Evolutionary conservation across 805 yeast genomes (phyloP), one percentile per base, ranked within the genome.

Genomic region (Martiniozyma abietophila): DNA sequence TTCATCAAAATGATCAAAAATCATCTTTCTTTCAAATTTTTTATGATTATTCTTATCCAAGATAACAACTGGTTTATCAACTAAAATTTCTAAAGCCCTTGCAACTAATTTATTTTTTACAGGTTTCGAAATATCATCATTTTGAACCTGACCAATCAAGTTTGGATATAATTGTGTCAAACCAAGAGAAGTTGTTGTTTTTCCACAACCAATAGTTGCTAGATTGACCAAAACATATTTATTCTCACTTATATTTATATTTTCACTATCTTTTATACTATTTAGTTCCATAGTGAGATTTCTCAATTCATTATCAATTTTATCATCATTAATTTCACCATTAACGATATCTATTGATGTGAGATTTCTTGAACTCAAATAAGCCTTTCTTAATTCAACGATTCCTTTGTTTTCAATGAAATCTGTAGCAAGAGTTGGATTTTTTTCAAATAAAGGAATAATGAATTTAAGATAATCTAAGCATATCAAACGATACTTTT

Each of bases 181-280:
- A 0, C 88, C 76, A 23, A 72, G 51, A 5, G 82, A 73, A 0
- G 82, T 71, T 0, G 96, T 85, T 0, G 96, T 86, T 51, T 92
- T 92, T 6, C 98, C 98, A 56, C 96, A 84, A 0, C 97, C 97
- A 34, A 89, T 71, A 0, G 95, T 85, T 0, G 96, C 86, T 3
- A 88, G 74, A 1, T 97, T 89, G 1, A 85, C 71, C 3, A 92
- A 48, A 0, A 83, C 68, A 50, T 73, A 80, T 29, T 53, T 56
- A 4, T 20, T 12, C 25, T 17, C 20, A 6, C 22, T 15, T 6
- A 25, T 20, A 22, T 27, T 26, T n/a, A n/a, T n/a, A n/a, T n/a
- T n/a, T n/a, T n/a, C n/a, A n/a, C n/a, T n/a, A n/a, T n/a, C n/a
- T n/a, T n/a, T n/a, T n/a, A n/a, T n/a, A n/a, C n/a, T n/a, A n/a